Percentiles rank a stretch among this genome's conserved stretches.
phyloP scores from a whole-genome alignment of 257 asterid species.

The Sherardia arvensis region DNA sequence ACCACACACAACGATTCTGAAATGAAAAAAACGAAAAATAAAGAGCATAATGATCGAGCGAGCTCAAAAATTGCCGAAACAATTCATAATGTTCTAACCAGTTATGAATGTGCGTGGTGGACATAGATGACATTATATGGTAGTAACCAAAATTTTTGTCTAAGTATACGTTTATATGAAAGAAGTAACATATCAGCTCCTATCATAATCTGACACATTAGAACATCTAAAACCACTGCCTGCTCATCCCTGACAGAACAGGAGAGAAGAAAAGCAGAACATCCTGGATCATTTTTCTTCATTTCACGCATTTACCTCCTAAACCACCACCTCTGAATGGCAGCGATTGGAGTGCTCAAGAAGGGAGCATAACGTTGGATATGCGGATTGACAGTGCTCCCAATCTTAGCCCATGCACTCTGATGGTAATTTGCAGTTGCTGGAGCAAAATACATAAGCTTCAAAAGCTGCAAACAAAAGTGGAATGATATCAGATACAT shows the following conservation, averaged over 20 bases:
- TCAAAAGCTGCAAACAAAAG: constrained; percentile 50
- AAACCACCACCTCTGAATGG: constrained; percentile 75
- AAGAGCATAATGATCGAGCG: no score
- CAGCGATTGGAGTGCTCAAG: constrained; percentile 58
- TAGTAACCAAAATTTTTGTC: background rate
- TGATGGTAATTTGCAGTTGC: constrained; percentile 80
- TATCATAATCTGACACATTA: background rate
- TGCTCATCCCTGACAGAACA: background rate
- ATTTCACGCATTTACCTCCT: constrained; percentile 54
- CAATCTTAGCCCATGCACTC: constrained; percentile 83
- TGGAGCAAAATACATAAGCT: constrained; percentile 94
- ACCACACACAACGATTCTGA: no score
- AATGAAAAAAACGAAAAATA: no score
- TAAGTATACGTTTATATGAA: background rate
- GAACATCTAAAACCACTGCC: background rate
- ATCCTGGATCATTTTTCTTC: background rate
- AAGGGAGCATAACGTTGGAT: constrained; percentile 67
- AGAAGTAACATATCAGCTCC: background rate
- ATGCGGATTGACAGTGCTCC: constrained; percentile 48
- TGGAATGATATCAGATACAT: background rate
- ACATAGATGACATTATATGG: background rate
- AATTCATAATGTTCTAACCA: background rate
- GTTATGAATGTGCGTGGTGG: background rate
- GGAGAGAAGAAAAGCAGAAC: background rate
- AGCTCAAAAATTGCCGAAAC: background rate